Percentiles rank a stretch among this genome's conserved stretches.
phyloP scores from a whole-genome alignment of 148 eudicot species.

The Salicornia ramosissima region DNA sequence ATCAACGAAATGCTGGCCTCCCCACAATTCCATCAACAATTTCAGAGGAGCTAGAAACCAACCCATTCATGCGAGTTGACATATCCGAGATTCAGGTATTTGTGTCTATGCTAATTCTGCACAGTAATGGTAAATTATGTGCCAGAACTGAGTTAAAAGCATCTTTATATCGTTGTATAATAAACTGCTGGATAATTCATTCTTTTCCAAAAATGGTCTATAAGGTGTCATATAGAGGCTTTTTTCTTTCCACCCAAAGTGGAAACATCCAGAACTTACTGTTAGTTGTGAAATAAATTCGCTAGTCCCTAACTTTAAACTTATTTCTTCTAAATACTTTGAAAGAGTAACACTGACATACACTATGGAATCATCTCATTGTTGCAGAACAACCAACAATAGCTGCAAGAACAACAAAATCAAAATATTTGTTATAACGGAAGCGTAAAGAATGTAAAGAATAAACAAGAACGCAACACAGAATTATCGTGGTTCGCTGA shows the following conservation, averaged over 20 bases:
- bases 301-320: not conserved
- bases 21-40: slow-evolving; percentile 94
- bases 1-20: slow-evolving; percentile 49
- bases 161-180: not conserved
- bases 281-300: not conserved
- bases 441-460: not conserved
- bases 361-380: not conserved
- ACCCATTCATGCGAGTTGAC: slow-evolving; percentile 86
- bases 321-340: not conserved
- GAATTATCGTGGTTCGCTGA: too few species aligned
- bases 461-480: not conserved
- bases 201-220: not conserved
- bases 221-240: not conserved
- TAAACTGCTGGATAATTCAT: not conserved
- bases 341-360: not conserved
- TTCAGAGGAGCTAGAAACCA: slow-evolving; percentile 75
- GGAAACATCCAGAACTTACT: not conserved
- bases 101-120: not conserved
- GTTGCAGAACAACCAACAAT: not conserved
- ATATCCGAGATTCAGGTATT: slow-evolving; percentile 74
- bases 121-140: not conserved
- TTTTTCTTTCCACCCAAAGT: not conserved
- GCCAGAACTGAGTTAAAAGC: not conserved
- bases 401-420: too few species aligned
- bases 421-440: not conserved